Percentiles rank a stretch among this genome's conserved stretches.
These are phyloP conservation scores for Peronospora tabacina DNA, from an alignment of 352 stramenopile genomes.

Conservation along the genomic window DNA sequence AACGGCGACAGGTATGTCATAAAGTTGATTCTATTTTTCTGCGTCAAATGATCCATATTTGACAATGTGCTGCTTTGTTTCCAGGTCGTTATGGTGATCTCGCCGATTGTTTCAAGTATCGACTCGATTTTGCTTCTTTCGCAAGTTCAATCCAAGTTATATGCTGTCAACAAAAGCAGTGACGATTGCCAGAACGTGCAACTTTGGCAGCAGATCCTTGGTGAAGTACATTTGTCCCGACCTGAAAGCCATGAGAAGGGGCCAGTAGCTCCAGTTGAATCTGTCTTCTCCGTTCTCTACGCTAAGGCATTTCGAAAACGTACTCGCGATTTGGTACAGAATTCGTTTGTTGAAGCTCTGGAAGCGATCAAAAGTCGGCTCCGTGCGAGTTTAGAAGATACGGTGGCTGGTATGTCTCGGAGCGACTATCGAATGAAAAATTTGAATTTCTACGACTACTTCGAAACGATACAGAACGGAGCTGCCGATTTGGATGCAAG, in stretches of 20 bases:
- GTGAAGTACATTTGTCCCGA: slow-evolving; percentile 2
- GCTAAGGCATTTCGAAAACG: slow-evolving; percentile 50
- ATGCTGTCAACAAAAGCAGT: slow-evolving; percentile 30
- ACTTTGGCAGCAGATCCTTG: slow-evolving; percentile 31
- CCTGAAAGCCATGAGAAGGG: slow-evolving; percentile 11
- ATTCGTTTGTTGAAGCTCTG: slow-evolving; percentile 67
- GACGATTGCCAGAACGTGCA: slow-evolving; percentile 27
- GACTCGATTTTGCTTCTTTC: slow-evolving; percentile 50
- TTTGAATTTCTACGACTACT: slow-evolving; percentile 72
- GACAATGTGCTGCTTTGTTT: slow-evolving; percentile 1
- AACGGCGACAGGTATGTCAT: slow-evolving; percentile 33
- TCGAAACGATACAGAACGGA: slow-evolving; percentile 64
- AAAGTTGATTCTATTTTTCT: not conserved
- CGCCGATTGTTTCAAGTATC: slow-evolving; percentile 46
- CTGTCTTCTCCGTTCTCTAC: slow-evolving; percentile 59
- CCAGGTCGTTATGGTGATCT: slow-evolving; percentile 39
- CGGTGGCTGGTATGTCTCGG: slow-evolving; percentile 15
- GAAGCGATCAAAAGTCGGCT: slow-evolving; percentile 64
- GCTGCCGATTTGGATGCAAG: slow-evolving; percentile 52
- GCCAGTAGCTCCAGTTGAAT: slow-evolving; percentile 12
- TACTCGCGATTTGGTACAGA: slow-evolving; percentile 64
- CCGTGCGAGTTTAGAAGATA: slow-evolving; percentile 29
- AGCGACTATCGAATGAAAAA: slow-evolving; percentile 31
- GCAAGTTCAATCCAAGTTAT: slow-evolving; percentile 50
- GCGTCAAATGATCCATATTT: not conserved